phyloP scores from a whole-genome alignment of 768 basidiomycete species.

The Psilocybe azurescens region DNA sequence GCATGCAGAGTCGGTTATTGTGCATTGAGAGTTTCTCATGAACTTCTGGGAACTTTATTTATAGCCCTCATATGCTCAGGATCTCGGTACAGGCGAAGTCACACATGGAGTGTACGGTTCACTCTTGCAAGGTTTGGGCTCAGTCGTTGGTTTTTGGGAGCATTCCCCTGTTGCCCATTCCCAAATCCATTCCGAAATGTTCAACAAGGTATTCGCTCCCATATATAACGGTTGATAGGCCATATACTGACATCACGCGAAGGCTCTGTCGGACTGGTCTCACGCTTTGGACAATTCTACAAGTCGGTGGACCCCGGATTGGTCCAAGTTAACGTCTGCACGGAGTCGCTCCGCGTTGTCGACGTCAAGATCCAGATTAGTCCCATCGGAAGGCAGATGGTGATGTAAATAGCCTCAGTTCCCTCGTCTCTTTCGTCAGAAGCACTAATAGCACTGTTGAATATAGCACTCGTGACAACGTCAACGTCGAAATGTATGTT shows the following conservation, averaged over 20 bases:
- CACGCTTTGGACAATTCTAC: constrained; percentile 96
- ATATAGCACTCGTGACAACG: constrained; percentile 86
- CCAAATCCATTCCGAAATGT: constrained; percentile 90
- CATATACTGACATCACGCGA: constrained; percentile 14
- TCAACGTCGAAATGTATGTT: constrained; percentile 89
- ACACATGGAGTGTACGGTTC: constrained; percentile 89
- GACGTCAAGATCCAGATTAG: constrained; percentile 97
- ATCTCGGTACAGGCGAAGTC: constrained; percentile 77
- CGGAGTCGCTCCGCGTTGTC: constrained; percentile 83
- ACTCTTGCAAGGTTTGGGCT: constrained; percentile 73
- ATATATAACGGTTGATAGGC: constrained; percentile 10
- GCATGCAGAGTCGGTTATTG: background rate
- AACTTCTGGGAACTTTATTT: background rate
- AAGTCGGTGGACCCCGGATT: constrained; percentile 94
- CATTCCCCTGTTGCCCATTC: constrained; percentile 82
- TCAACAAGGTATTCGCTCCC: constrained; percentile 64
- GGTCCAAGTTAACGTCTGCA: constrained; percentile 92
- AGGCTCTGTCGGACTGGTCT: constrained; percentile 91
- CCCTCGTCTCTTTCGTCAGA: constrained; percentile 1
- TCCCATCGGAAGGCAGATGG: constrained; percentile 83
- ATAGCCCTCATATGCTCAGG: constrained; percentile 92
- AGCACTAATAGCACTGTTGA: constrained; percentile 15
- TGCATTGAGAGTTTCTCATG: constrained; percentile 1
- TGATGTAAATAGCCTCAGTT: constrained; percentile 58
- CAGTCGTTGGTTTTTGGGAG: constrained; percentile 67